Base-by-base conservation (phyloP, 108 stramenopile species). In the Licmophora abbreviata region DNA sequence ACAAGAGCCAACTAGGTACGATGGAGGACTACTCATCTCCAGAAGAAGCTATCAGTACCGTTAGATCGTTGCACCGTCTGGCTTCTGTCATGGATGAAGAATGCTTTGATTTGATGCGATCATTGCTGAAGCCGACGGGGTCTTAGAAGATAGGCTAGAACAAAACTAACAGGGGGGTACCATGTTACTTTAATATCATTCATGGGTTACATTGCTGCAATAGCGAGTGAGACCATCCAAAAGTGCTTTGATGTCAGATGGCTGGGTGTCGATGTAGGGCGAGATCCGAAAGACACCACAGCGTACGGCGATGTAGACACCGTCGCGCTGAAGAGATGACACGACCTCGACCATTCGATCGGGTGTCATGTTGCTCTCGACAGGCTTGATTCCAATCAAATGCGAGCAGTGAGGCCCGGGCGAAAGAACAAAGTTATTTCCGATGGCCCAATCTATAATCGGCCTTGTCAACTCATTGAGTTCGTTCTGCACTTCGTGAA, bases 211-310 rank as follows among this genome's bases (percentile, higher is more conserved):
- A n/a, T n/a, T n/a, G n/a, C n/a, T n/a, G n/a, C n/a, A n/a, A n/a
- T n/a, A n/a, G n/a, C n/a, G n/a, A n/a, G n/a, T n/a, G n/a, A n/a
- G 28, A 0, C 31, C 74, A 8, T 68, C 34, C 28, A 76, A 57
- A 29, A 76, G 31, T 30, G 35, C 42, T 53, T 69, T 45, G 1
- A 78, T 47, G 35, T 78, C 65, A 3, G 51, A 10, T n/a, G 30
- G 24, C 8, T 68, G 69, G 2, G 58, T 78, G 36, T 50, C 48
- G 0, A 78, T 37, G 49, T 78, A 78, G 12, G 72, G 64, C 8
- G 77, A 73, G 22, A 78, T 55, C 27, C 77, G 68, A 28, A 78
- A 70, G 9, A 40, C 71, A 18, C 72, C 72, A 50, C 65, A 70
- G 32, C 72, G 68, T 14, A 69, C 77, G 14, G 68, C 63, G 17